Conservation (phyloP, 2,329 filamentous ascomycete genomes). For the Nemania bipapillata region DNA sequence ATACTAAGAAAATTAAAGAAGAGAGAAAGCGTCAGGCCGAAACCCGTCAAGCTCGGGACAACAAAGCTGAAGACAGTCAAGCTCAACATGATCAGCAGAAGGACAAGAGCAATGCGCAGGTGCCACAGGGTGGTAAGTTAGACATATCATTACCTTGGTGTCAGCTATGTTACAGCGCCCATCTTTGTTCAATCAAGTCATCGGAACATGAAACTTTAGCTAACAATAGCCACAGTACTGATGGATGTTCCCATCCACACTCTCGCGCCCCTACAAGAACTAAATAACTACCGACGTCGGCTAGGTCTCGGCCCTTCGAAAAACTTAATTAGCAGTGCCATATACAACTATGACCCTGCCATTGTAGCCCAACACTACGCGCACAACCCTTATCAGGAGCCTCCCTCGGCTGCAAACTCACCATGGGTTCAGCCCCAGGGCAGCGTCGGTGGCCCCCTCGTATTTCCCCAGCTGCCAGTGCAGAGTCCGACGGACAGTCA, state of each 20-base stretch:
- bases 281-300: conserved; percentile 13
- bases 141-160: background rate
- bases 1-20: background rate
- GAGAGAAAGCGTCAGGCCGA: background rate
- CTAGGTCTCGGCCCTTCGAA: conserved; percentile 11
- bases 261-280: background rate
- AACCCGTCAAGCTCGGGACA: background rate
- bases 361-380: too few species aligned
- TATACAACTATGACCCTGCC: conserved; percentile 2
- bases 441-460: background rate
- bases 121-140: background rate
- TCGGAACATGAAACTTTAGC: background rate
- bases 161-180: background rate
- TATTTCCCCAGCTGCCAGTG: background rate
- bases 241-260: background rate
- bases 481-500: background rate
- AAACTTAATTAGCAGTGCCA: conserved; percentile 30
- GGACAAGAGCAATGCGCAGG: background rate
- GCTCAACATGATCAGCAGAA: background rate
- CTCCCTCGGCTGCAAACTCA: background rate
- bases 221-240: background rate
- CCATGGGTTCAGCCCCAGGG: background rate
- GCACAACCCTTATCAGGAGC: too few species aligned
- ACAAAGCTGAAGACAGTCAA: background rate
- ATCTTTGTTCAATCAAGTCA: background rate